phyloP scores from a whole-genome alignment of 208 protist species.

The Endotrypanum monterogeii region DNA sequence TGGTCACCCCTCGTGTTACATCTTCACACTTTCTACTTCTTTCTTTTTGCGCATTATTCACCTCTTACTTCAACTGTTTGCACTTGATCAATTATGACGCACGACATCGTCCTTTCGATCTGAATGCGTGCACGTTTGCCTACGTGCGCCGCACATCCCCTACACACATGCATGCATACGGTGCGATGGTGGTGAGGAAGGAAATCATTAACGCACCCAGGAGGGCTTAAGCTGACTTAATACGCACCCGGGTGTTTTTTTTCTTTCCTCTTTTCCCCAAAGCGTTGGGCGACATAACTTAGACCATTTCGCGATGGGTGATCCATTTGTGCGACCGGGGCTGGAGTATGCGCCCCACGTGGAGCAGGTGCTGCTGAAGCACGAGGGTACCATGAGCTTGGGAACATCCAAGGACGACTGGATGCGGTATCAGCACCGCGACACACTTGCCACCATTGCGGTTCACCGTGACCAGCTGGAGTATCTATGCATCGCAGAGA shows the following conservation, averaged over 20 bases:
- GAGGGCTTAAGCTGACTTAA: not conserved
- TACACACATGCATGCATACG: not conserved
- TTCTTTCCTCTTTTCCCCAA: not conserved
- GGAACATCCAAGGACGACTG: conserved; percentile 88
- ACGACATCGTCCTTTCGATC: not conserved
- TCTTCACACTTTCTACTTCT: too few species aligned
- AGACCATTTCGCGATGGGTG: conserved; percentile 52
- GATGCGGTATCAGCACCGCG: conserved; percentile 86
- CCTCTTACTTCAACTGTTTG: not conserved
- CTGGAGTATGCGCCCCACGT: conserved; percentile 84
- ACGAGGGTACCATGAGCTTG: conserved; percentile 84
- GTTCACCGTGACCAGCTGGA: conserved; percentile 65
- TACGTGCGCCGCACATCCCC: not conserved
- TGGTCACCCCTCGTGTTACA: too few species aligned
- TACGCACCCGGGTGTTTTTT: not conserved
- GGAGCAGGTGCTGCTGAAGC: conserved; percentile 79
- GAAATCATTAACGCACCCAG: not conserved
- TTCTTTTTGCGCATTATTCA: not conserved
- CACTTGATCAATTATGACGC: not conserved
- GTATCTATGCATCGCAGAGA: conserved; percentile 82
- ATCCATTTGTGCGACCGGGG: conserved; percentile 86
- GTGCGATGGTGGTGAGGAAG: too few species aligned
- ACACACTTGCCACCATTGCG: conserved; percentile 82
- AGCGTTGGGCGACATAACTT: not conserved
- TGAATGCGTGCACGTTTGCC: not conserved